Evolutionary conservation across 768 basidiomycete species (phyloP), one percentile per base, ranked within the genome.

Genomic region (Aureoboletus auriporus): DNA sequence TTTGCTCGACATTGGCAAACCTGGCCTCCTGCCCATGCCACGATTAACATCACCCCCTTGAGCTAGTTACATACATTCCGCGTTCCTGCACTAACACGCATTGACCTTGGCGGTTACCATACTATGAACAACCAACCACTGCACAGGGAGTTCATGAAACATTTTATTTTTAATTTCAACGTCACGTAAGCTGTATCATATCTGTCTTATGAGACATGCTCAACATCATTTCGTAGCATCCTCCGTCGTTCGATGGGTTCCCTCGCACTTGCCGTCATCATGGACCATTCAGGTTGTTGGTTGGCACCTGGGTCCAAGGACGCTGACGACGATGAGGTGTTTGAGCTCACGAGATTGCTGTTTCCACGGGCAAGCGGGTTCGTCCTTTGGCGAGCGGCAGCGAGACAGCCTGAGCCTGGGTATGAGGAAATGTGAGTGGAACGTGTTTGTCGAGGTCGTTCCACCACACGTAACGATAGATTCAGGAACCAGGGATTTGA

Each of bases 211-310:
- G 31, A 33, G 31, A 33, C 31, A 33, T 33, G 31, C 8, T 33
- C 31, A 33, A 13, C n/a, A n/a, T n/a, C 5, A 11, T 13, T 10
- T 33, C 13, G 14, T 23, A 78, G 75, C 49, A 78, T 78, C 10
- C 63, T 78, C 11, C 63, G 56, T 17, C 76, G 74, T 10, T 66
- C 64, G 1, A 53, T 66, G n/a, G 67, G 67, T 28, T 77, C 77
- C 6, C 69, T 86, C 39, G 85, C 82, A 30, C 77, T 82, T 26
- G 77, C 78, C 10, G 74, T 86, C 28, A 71, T 86, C 48, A 87
- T 87, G 86, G 86, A 88, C 62, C 80, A 82, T 42, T 71, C 85
- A 42, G 82, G n/a, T n/a, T n/a, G 83, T 54, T 80, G 77, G 73
- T 78, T 80, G 44, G 54, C 72, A 0, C 78, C 79, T 0, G 72